Conservation (phyloP, 768 basidiomycete genomes). For the Panaeolus papilionaceus region DNA sequence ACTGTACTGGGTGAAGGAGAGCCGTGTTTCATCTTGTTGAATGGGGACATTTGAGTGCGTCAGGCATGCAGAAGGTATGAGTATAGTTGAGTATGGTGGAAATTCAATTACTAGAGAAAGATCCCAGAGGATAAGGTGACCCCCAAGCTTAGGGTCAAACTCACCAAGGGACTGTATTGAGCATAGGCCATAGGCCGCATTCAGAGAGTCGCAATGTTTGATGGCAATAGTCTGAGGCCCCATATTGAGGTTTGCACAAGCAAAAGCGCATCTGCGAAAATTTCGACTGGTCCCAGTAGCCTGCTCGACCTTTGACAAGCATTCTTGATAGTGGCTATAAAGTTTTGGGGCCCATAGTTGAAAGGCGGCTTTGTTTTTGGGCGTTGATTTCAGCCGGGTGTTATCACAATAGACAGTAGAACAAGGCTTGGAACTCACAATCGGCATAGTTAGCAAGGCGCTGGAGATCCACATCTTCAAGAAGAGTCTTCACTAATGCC, state of each 20-base stretch:
- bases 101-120: conserved; percentile 8
- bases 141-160: not conserved
- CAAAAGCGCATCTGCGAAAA: conserved; percentile 3
- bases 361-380: not conserved
- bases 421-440: not conserved
- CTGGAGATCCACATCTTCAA: not conserved
- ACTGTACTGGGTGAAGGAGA: conserved; percentile 14
- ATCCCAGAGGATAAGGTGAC: conserved; percentile 16
- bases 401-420: not conserved
- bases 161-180: conserved; percentile 4
- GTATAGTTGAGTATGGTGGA: not conserved
- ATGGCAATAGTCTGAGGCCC: not conserved
- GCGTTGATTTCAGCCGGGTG: not conserved
- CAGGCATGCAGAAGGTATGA: conserved; percentile 10
- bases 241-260: not conserved
- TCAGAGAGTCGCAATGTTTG: not conserved
- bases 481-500: not conserved
- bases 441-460: not conserved
- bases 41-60: conserved; percentile 10
- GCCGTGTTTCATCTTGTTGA: not conserved
- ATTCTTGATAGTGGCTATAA: not conserved
- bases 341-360: not conserved
- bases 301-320: not conserved
- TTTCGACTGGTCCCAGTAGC: not conserved
- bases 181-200: conserved; percentile 8